Conservation (phyloP, 106 monocot genomes). For the Phalaenopsis aphrodite region DNA sequence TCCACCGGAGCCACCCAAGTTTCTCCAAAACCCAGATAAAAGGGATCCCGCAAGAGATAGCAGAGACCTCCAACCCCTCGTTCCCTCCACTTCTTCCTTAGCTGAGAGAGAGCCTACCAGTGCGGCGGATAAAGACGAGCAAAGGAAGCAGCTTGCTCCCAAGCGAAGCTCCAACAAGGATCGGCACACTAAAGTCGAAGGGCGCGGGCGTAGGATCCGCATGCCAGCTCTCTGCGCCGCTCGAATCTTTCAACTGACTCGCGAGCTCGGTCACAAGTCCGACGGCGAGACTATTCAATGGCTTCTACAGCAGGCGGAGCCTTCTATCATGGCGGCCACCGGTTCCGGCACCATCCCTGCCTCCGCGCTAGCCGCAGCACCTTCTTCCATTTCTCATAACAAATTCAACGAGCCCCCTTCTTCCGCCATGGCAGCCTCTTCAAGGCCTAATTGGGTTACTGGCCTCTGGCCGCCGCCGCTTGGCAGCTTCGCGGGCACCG, state of each 20-base stretch:
- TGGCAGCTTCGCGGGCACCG: background rate
- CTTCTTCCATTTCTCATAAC: constrained; percentile 3
- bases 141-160: constrained; percentile 33
- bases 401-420: background rate
- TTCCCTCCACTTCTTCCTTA: background rate
- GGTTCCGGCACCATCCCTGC: constrained; percentile 68
- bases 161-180: constrained; percentile 68
- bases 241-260: constrained; percentile 63
- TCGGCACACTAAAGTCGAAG: constrained; percentile 70
- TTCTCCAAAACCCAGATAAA: constrained; percentile 4
- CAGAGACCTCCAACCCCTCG: background rate
- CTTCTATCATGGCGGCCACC: constrained; percentile 65
- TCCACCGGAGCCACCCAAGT: constrained; percentile 3
- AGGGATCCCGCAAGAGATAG: background rate
- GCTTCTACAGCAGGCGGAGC: constrained; percentile 68
- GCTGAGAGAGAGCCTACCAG: background rate
- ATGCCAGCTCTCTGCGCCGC: constrained; percentile 78
- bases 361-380: constrained; percentile 26
- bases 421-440: background rate
- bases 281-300: constrained; percentile 74
- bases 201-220: constrained; percentile 54
- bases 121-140: constrained; percentile 10
- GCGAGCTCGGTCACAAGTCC: constrained; percentile 72
- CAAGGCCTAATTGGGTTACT: background rate
- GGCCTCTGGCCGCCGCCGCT: background rate